A percentile compares a stretch with the other conserved stretches of the same genome.
phyloP scores from a whole-genome alignment of 306 rosid species.

The Casuarina cunninghamiana region DNA sequence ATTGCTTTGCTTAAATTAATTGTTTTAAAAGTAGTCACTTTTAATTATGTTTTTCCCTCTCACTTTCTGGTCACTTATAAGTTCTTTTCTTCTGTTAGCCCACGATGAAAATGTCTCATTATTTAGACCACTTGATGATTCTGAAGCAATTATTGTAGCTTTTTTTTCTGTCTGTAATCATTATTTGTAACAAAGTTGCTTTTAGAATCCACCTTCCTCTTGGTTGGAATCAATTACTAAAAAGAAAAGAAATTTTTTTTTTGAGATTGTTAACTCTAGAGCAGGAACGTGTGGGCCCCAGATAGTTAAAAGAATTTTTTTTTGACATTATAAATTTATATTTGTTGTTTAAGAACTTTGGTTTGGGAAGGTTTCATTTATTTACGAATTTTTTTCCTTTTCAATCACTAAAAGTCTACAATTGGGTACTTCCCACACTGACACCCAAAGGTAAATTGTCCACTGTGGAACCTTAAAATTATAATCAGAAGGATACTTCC shows the following conservation, averaged over 20 bases:
- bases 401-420: neutral
- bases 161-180: constrained; percentile 33
- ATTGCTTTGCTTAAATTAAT: constrained; percentile 6
- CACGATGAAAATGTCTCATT: constrained; percentile 8
- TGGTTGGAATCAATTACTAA: neutral
- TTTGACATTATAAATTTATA: neutral
- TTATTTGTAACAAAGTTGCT: constrained; percentile 50
- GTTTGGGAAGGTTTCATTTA: neutral
- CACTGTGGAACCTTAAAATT: neutral
- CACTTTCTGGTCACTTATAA: constrained; percentile 26
- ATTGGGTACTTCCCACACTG: neutral
- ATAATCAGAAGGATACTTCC: neutral
- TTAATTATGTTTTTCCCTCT: constrained; percentile 11
- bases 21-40: constrained; percentile 31
- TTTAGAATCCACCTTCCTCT: constrained; percentile 32
- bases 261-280: neutral
- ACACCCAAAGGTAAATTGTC: neutral
- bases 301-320: neutral
- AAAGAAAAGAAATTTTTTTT: neutral
- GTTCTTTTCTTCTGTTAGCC: constrained; percentile 28
- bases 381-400: neutral
- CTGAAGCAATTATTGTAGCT: constrained; percentile 35
- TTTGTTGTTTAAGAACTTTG: neutral
- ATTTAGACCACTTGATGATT: constrained; percentile 25
- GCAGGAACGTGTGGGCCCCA: neutral